Evolutionary conservation across 2,329 filamentous ascomycete genomes (phyloP).

Genomic region (Penicillium sp.): DNA sequence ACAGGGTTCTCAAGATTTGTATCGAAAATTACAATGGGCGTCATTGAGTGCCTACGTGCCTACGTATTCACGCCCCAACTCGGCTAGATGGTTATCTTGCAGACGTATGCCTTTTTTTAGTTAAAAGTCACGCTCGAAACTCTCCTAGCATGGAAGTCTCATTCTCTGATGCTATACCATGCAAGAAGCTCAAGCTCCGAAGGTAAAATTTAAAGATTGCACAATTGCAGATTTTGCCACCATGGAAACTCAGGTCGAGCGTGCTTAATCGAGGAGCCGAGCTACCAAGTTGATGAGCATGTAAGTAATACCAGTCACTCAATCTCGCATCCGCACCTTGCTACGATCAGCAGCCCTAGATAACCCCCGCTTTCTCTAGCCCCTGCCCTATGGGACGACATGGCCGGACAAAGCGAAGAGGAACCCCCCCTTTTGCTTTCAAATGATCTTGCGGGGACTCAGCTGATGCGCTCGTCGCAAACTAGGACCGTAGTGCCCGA

Average conservation of each 20-base stretch:
- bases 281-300: conserved; percentile 15
- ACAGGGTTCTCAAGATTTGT: conserved; percentile 15
- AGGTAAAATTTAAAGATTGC: neutral
- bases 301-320: conserved; percentile 19
- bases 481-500: neutral
- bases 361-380: conserved; percentile 19
- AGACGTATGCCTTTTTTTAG: conserved; percentile 5
- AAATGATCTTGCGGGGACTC: conserved; percentile 14
- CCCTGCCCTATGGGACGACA: conserved; percentile 10
- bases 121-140: neutral
- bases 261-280: neutral
- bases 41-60: conserved; percentile 5
- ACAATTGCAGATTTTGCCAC: neutral
- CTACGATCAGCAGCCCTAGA: conserved; percentile 25
- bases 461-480: conserved; percentile 4
- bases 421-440: conserved; percentile 2
- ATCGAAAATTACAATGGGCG: neutral
- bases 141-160: neutral
- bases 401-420: neutral
- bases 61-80: conserved; percentile 12
- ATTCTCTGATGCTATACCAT: neutral
- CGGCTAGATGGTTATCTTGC: conserved; percentile 11
- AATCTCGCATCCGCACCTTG: conserved; percentile 26
- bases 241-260: neutral
- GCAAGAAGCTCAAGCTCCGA: neutral